Conservation (phyloP, 2,329 filamentous ascomycete genomes). For the Epichloe uncinata region DNA sequence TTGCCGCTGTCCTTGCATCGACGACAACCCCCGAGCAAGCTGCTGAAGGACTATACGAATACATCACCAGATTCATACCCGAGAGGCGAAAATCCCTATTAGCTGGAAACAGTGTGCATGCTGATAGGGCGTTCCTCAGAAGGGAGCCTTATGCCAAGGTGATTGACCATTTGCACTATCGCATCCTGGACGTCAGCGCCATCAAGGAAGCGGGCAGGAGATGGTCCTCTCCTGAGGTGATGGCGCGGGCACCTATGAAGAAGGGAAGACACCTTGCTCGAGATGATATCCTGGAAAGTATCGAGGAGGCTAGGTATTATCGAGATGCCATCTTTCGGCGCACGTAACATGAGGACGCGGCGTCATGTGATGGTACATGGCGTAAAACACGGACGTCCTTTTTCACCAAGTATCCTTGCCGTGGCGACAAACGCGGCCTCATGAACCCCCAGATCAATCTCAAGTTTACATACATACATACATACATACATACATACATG, state of each 20-base stretch:
- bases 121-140: slow-evolving; percentile 70
- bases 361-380: not conserved
- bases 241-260: slow-evolving; percentile 61
- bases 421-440: too few species aligned
- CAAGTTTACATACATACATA: not conserved
- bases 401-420: too few species aligned
- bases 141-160: slow-evolving; percentile 61
- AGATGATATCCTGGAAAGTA: slow-evolving; percentile 90
- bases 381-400: not conserved
- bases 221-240: slow-evolving; percentile 45
- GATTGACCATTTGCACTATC: slow-evolving; percentile 69
- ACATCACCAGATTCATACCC: slow-evolving; percentile 62
- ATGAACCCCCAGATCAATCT: too few species aligned
- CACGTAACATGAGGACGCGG: slow-evolving; percentile 8
- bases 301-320: slow-evolving; percentile 81
- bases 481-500: too few species aligned
- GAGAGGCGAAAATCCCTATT: slow-evolving; percentile 55
- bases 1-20: slow-evolving; percentile 60
- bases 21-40: slow-evolving; percentile 60
- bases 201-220: slow-evolving; percentile 81
- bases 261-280: slow-evolving; percentile 66
- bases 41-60: slow-evolving; percentile 58
- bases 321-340: slow-evolving; percentile 51
- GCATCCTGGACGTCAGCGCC: slow-evolving; percentile 81
- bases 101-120: slow-evolving; percentile 88